These are phyloP conservation scores for Colletotrichum noveboracense DNA, from an alignment of 2,329 filamentous ascomycete genomes.

Conservation along the genomic window DNA sequence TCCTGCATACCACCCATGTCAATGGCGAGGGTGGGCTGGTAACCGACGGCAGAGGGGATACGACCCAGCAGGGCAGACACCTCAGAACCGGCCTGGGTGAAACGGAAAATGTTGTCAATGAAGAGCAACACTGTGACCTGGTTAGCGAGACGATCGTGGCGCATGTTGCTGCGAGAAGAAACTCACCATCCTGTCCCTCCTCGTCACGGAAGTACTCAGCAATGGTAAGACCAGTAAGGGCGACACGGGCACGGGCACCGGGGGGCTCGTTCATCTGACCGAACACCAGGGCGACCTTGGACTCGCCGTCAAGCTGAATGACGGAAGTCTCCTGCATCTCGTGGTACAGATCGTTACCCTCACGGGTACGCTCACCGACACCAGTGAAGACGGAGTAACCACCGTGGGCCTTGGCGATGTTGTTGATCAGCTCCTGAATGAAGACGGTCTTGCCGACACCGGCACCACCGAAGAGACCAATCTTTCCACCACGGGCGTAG, in stretches of 20 bases:
- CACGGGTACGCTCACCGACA: constrained; percentile 99
- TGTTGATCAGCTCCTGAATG: constrained; percentile 99
- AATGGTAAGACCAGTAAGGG: constrained; percentile 85
- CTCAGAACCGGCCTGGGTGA: constrained; percentile 99
- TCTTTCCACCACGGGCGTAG: constrained; percentile 99
- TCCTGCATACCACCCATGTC: constrained; percentile 99
- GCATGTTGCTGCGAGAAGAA: background rate
- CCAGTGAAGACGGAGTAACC: constrained; percentile 99
- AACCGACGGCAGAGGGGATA: constrained; percentile 99
- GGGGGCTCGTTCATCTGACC: constrained; percentile 99
- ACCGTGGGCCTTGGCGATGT: constrained; percentile 99
- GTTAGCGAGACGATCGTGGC: constrained; percentile 27
- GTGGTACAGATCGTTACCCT: constrained; percentile 99
- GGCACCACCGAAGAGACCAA: constrained; percentile 99
- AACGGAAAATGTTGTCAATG: constrained; percentile 99
- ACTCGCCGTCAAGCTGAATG: constrained; percentile 98
- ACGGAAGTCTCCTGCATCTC: constrained; percentile 99
- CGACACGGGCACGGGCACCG: constrained; percentile 99
- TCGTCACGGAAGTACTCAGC: constrained; percentile 82
- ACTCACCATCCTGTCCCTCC: constrained; percentile 84
- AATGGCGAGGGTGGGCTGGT: constrained; percentile 97
- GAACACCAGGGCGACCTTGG: constrained; percentile 99
- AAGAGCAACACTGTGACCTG: constrained; percentile 81
- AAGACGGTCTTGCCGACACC: constrained; percentile 99
- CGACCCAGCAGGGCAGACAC: constrained; percentile 98